Evolutionary conservation across 1,284 basidiomycete genomes (phyloP).

Genomic region (Sanghuangporus weigelae): DNA sequence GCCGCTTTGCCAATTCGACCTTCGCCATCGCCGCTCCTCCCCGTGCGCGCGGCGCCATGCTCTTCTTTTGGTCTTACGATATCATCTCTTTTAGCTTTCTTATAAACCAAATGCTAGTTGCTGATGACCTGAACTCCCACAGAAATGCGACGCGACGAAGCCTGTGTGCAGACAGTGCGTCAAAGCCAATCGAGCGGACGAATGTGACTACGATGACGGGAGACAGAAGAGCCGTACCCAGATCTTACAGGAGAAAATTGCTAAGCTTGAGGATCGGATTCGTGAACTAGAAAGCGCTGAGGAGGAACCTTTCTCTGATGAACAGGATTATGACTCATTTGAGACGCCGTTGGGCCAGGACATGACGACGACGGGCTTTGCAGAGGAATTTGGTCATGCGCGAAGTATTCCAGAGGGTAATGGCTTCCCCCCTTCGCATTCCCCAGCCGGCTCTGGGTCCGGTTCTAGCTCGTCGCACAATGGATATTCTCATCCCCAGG

Average conservation of each 20-base stretch:
- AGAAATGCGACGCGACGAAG: slow-evolving; percentile 57
- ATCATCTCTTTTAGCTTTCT: not conserved
- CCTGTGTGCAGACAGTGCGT: slow-evolving; percentile 53
- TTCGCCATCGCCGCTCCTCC: slow-evolving; percentile 8
- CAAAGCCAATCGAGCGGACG: slow-evolving; percentile 45
- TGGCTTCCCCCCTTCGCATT: not conserved
- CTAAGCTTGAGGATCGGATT: slow-evolving; percentile 46
- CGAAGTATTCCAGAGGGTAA: not conserved
- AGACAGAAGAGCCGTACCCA: slow-evolving; percentile 57
- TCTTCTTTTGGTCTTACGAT: not conserved
- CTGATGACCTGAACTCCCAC: not conserved
- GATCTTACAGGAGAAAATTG: slow-evolving; percentile 51
- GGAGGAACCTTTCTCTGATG: not conserved
- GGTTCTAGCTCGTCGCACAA: not conserved
- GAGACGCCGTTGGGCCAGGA: not conserved
- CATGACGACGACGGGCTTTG: not conserved
- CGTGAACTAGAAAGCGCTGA: slow-evolving; percentile 42
- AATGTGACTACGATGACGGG: slow-evolving; percentile 59
- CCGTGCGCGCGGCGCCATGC: slow-evolving; percentile 7
- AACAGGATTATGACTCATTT: not conserved
- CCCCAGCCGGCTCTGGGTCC: slow-evolving; percentile 4
- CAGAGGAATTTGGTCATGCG: not conserved
- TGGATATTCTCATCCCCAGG: not conserved
- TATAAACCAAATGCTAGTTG: not conserved
- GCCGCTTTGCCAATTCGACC: not conserved